Base-by-base conservation (phyloP, 2,329 filamentous ascomycete genomes). In the Cladosporium sp. region DNA sequence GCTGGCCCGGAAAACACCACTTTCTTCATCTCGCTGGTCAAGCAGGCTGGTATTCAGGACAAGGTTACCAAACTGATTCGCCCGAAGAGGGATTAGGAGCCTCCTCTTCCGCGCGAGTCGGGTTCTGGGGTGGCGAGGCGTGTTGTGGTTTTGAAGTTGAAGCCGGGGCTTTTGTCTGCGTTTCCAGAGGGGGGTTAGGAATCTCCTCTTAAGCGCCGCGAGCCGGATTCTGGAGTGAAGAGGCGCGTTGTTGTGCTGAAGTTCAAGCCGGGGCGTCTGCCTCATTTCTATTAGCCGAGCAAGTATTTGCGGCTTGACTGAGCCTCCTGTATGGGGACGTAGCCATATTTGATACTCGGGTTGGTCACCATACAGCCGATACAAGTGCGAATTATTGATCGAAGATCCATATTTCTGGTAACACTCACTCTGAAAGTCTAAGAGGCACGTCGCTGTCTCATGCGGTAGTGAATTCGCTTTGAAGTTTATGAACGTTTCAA, bases 11-110 rank as follows among this genome's bases (percentile, higher is more conserved):
- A 77, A 41, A 73, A 70, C 21, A 78, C 78, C 32, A 49, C 65
- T 30, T 71, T 76, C 4, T 83, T 83, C 68, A 83, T 82, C 61
- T 72, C 71, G n/a, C 70, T 82, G 32, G 81, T 83, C 68, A 82
- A 80, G 71, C 65, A 71, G 57, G 76, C 73, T 11, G 75, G 74
- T 11, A 70, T 66, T 54, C 71, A 72, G 62, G 70, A 74, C 61
- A 68, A 68, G 55, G 69, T 59, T 24, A 73, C 66, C 52, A 70
- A 72, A 64, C 34, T 55, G 59, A 65, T 65, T 41, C 47, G 49
- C 26, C 64, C 64, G 8, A 65, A 65, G 64, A 64, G 38, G 26
- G 61, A 64, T 3, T 64, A 64, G 61, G 49, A 36, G 11, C 24
- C 59, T 41, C 47, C 54, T 47, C n/a, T 47, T 5, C 10, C 41